Conservation (phyloP, 2,329 filamentous ascomycete species). For the Blastomyces gilchristii region DNA sequence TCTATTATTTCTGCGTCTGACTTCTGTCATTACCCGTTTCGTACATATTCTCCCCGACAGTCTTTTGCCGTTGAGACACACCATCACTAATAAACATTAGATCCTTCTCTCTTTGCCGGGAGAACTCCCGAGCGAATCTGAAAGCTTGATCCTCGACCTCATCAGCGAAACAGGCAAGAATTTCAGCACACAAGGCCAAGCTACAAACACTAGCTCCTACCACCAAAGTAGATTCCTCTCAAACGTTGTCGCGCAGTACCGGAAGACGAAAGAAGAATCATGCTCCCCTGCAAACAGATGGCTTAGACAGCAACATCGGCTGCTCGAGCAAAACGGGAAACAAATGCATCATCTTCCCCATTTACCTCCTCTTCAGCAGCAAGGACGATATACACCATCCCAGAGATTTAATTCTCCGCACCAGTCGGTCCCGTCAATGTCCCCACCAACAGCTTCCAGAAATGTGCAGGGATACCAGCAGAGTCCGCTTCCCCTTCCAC, state of each 20-base stretch:
- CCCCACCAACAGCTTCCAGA: not conserved
- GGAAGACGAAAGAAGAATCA: conserved; percentile 13
- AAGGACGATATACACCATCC: not conserved
- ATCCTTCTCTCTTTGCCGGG: conserved; percentile 17
- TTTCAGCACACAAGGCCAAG: conserved; percentile 15
- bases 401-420: not conserved
- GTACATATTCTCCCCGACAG: not conserved
- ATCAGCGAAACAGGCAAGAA: conserved; percentile 14
- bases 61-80: not conserved
- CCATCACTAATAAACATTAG: conserved; percentile 4
- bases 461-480: not conserved
- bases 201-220: conserved; percentile 16
- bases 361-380: not conserved
- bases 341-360: not conserved
- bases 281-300: not conserved
- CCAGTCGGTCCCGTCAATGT: not conserved
- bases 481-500: not conserved
- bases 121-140: conserved; percentile 12
- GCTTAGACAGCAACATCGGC: conserved; percentile 11
- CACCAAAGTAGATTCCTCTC: conserved; percentile 17
- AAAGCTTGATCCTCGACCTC: conserved; percentile 14
- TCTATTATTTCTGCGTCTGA: not conserved
- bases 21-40: not conserved
- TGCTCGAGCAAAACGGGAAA: not conserved
- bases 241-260: conserved; percentile 18